Evolutionary conservation across 257 asterid species (phyloP), one percentile per base, ranked within the genome.

Genomic region (Ocimum tenuiflorum): DNA sequence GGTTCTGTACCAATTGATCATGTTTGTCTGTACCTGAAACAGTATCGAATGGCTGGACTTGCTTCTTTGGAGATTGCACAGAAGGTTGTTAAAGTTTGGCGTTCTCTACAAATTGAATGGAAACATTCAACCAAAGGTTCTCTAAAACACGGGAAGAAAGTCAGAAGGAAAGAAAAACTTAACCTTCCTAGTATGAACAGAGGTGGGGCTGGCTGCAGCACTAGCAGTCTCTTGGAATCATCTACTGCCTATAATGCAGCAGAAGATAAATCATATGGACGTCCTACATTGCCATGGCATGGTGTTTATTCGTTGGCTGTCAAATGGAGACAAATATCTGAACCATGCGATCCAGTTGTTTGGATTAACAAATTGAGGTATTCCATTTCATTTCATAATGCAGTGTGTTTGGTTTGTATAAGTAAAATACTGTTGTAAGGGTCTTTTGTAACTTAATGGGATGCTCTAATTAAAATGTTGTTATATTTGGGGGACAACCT

Each of bases 121-220:
- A 89, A 88, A 78, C 85, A 82, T 49, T 83, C 86, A 35, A 83
- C 49, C 73, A 92, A 87, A 86, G 91, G 95, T 60, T 68, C 83
- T 19, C 61, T 78, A 74, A 92, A 86, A 71, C 78, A 81, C 66
- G 94, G 90, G 63, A 86, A 86, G 86, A 92, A 79, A 77, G 70
- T 78, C 60, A 78, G 94, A 74, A 80, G 97, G 71, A 86, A 70
- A 80, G 96, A 87, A 49, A 86, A 77, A 69, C 78, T 81, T 68
- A 83, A 77, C 71, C 77, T 70, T 78, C 76, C 82, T 64, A 86
- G 97, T 82, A 85, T 83, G 72, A 92, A 92, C 81, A 87, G 99
- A 80, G 99, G 99, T 67, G 99, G 99, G 57, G 96, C 97, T 27
- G 99, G 99, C 70, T 92, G 99, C 79, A 92, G 91, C 77, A 89